Evolutionary conservation across 257 asterid genomes (phyloP).

Genomic region (Solanum arcanum): DNA sequence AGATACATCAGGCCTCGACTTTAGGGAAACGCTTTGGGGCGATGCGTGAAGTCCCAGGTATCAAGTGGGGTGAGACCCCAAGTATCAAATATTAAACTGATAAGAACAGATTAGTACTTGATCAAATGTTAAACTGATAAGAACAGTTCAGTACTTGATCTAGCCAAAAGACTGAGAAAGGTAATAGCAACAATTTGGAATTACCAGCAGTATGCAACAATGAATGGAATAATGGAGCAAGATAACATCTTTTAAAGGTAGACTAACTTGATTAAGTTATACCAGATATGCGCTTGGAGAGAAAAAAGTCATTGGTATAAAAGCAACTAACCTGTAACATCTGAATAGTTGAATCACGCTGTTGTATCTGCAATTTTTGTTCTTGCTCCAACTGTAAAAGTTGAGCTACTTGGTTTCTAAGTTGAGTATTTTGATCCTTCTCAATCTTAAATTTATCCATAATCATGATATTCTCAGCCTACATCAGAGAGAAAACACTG

Average conservation of each 20-base stretch:
- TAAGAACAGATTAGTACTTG: neutral
- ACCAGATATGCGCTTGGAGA: neutral
- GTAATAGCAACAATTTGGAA: neutral
- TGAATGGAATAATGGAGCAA: neutral
- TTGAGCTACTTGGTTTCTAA: constrained; percentile 70
- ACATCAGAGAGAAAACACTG: constrained; percentile 19
- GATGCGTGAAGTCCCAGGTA: neutral
- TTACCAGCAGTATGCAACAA: neutral
- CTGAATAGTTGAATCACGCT: constrained; percentile 69
- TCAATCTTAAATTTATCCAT: constrained; percentile 65
- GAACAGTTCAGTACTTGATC: neutral
- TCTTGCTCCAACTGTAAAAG: constrained; percentile 72
- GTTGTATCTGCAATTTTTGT: constrained; percentile 62
- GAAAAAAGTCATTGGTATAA: neutral
- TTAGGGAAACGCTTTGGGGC: neutral
- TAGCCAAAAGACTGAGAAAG: neutral
- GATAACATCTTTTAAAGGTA: neutral
- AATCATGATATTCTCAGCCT: constrained; percentile 76
- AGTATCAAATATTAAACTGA: neutral
- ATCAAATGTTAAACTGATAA: neutral
- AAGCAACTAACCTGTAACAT: constrained; percentile 59
- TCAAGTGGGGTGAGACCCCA: neutral
- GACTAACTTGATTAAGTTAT: neutral
- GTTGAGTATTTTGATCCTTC: constrained; percentile 79
- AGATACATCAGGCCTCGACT: neutral